A percentile compares a stretch with the other conserved stretches of the same genome.
Conservation (phyloP, 2,329 filamentous ascomycete species). For the Penicillium sp. region DNA sequence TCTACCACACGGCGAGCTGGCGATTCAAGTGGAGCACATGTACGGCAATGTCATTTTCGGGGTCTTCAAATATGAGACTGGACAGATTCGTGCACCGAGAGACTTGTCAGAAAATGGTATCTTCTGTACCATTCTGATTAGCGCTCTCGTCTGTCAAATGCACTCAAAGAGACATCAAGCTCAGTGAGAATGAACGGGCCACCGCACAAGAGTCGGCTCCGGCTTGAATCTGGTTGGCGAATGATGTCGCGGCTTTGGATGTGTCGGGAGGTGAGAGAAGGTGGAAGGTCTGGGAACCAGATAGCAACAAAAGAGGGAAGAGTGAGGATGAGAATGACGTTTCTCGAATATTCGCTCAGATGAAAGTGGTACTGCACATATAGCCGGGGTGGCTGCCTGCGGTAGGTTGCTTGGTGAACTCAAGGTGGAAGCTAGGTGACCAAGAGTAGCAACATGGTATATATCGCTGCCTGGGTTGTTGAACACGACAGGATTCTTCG, state of each 20-base stretch:
- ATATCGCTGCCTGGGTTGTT: no score
- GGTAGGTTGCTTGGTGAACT: conserved; percentile 24
- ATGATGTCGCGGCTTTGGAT: conserved; percentile 22
- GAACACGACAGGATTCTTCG: no score
- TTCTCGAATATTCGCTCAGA: conserved; percentile 20
- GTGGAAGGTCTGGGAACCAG: conserved; percentile 28
- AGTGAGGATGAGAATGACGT: conserved; percentile 23
- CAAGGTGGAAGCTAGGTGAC: conserved; percentile 11
- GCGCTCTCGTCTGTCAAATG: conserved; percentile 23
- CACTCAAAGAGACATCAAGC: conserved; percentile 24
- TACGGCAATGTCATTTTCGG: conserved; percentile 28
- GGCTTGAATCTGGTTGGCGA: conserved; percentile 25
- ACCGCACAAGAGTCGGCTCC: conserved; percentile 22
- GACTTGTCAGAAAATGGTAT: neutral
- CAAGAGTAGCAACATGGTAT: neutral
- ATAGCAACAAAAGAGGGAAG: conserved; percentile 13
- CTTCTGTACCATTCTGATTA: conserved; percentile 30
- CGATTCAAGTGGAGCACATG: conserved; percentile 25
- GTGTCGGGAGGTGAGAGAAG: neutral
- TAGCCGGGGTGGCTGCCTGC: conserved; percentile 24
- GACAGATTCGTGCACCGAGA: no score
- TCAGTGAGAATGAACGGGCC: conserved; percentile 15
- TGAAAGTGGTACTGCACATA: conserved; percentile 19
- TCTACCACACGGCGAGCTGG: conserved; percentile 10
- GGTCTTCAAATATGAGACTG: conserved; percentile 23